Base-by-base conservation (phyloP, 2,329 filamentous ascomycete species). In the Myriosclerotinia duriaeana region DNA sequence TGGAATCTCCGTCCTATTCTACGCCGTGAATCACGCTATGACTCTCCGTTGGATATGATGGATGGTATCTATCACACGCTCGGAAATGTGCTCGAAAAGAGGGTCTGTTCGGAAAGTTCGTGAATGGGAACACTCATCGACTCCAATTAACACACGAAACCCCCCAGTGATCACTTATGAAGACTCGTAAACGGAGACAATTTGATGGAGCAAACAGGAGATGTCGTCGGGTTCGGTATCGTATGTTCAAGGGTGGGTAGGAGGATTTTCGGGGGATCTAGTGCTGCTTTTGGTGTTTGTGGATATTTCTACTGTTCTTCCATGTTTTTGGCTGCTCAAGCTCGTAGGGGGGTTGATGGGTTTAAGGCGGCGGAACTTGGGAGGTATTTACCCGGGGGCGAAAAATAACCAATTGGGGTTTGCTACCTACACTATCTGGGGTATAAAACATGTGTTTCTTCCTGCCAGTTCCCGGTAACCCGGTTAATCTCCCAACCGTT, bases 141-240 rank as follows among this genome's bases (percentile, higher is more conserved):
- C 26, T 26, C 26, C 26, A 26, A 26, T 26, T 26, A 26, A 26
- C 26, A 26, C 26, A 26, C 26, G 26, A 3, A 26, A 26, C 26
- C 26, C 26, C 26, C 22, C 20, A 26, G 38, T 60, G 44, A 60
- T 22, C 34, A 26, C 58, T 36, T 36, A 30, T 48, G 14, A 48
- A 26, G 6, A 50, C n/a, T 34, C 15, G n/a, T 50, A 30, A 48
- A 22, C 30, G 42, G 36, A 42, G 30, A 17, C 12, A 26, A 50
- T 60, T 60, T 38, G 58, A 60, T 36, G 58, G 58, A n/a, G 44
- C 34, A 50, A 48, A 60, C 7, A 60, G 20, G 58, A 60, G 58
- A 38, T 60, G 58, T 60, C 58, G 58, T 60, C 58, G 58, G 58
- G 30, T 50, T 60, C 58, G 58, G 58, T 60, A 60, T 60, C 58